Conservation (phyloP, 1,284 basidiomycete species). For the Moniliella sp. region DNA sequence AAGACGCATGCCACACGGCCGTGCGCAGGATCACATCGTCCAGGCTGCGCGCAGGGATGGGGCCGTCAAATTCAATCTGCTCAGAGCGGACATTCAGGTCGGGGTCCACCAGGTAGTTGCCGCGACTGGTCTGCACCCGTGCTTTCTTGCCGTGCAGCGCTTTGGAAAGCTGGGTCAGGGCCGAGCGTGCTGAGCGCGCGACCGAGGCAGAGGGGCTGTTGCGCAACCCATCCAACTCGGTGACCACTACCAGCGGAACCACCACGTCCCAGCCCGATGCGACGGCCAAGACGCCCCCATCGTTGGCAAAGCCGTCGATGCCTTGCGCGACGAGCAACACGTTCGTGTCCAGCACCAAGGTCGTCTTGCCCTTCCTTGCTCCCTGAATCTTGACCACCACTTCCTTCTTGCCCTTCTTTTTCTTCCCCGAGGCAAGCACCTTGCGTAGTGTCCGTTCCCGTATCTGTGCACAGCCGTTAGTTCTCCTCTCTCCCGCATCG, state of each 20-base stretch:
- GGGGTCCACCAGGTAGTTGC: constrained; percentile 73
- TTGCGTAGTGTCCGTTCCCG: constrained; percentile 10
- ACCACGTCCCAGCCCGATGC: constrained; percentile 54
- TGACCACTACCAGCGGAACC: constrained; percentile 57
- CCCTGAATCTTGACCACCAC: constrained; percentile 5
- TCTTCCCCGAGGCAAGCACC: no score
- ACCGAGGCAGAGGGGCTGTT: constrained; percentile 49
- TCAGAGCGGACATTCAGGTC: constrained; percentile 66
- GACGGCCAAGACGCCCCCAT: no score
- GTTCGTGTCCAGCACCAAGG: constrained; percentile 82
- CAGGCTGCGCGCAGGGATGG: constrained; percentile 49
- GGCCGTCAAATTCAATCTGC: constrained; percentile 48
- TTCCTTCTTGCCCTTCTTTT: neutral
- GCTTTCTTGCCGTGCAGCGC: constrained; percentile 55
- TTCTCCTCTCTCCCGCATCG: no score
- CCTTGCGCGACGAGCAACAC: no score
- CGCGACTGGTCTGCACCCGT: constrained; percentile 80
- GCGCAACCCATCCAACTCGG: constrained; percentile 76
- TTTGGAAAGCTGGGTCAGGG: constrained; percentile 51
- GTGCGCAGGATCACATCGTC: constrained; percentile 83
- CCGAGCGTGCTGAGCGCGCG: constrained; percentile 49
- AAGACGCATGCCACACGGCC: constrained; percentile 58
- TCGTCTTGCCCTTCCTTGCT: constrained; percentile 48
- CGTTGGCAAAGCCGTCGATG: no score
- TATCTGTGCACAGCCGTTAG: no score